Percentiles rank a stretch among this genome's conserved stretches.
Conservation (phyloP, 2,329 filamentous ascomycete genomes). For the Hysterium pulicare region DNA sequence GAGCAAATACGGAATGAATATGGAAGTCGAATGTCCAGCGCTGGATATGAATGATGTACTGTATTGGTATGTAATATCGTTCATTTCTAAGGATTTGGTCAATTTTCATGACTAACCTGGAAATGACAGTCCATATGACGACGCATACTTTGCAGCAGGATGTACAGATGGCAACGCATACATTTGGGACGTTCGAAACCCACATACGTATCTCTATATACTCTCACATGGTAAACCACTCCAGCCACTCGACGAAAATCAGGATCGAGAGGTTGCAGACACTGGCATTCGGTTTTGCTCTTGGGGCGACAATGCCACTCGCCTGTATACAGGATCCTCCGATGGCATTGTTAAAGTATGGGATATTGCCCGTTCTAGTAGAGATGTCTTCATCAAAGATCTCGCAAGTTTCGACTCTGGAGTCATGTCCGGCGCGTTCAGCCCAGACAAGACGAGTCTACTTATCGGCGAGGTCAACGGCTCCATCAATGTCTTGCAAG, state of each 20-base stretch:
- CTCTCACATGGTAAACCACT: conserved; percentile 52
- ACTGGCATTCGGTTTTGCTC: conserved; percentile 57
- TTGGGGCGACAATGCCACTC: conserved; percentile 52
- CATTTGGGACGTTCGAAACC: conserved; percentile 56
- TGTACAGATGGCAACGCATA: conserved; percentile 60
- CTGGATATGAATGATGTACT: conserved; percentile 60
- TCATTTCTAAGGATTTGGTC: conserved; percentile 2
- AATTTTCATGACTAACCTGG: conserved; percentile 1
- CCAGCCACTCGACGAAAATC: conserved; percentile 44
- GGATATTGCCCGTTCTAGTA: conserved; percentile 52
- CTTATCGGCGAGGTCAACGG: conserved; percentile 57
- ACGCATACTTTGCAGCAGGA: conserved; percentile 54
- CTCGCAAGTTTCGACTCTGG: conserved; percentile 49
- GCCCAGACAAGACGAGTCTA: conserved; percentile 52
- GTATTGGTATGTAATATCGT: conserved; percentile 39
- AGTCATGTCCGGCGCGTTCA: conserved; percentile 58
- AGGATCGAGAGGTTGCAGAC: conserved; percentile 50
- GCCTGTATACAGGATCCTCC: conserved; percentile 59
- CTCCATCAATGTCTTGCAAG: conserved; percentile 51
- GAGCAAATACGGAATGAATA: conserved; percentile 22
- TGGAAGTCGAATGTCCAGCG: conserved; percentile 56
- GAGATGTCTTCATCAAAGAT: conserved; percentile 53
- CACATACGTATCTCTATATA: conserved; percentile 45
- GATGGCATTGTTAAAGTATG: conserved; percentile 60
- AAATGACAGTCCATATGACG: conserved; percentile 40